phyloP scores from a whole-genome alignment of 2,329 filamentous ascomycete genomes.

The Aureobasidium sp. region DNA sequence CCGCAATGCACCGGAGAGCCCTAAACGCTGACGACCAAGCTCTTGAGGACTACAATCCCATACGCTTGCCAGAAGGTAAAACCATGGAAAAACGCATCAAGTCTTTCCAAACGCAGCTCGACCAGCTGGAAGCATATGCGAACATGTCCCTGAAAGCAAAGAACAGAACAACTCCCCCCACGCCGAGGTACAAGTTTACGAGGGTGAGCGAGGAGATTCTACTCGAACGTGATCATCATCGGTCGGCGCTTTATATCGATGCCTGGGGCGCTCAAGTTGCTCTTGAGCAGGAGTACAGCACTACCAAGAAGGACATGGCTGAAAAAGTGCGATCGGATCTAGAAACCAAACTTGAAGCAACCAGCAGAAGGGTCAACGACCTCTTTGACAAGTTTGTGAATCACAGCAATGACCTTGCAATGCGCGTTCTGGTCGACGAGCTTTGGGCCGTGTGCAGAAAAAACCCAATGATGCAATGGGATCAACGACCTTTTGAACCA shows the following conservation, averaged over 20 bases:
- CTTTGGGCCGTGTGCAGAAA: slow-evolving; percentile 23
- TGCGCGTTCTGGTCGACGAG: not conserved
- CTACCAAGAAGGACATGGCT: not conserved
- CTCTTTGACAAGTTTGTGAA: not conserved
- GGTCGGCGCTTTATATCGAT: not conserved
- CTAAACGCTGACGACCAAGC: slow-evolving; percentile 11
- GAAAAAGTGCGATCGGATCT: not conserved
- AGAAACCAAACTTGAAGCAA: not conserved
- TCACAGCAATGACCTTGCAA: not conserved
- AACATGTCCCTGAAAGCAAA: not conserved
- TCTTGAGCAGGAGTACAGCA: not conserved
- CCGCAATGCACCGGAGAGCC: not conserved
- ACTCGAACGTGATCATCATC: not conserved
- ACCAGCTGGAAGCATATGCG: not conserved
- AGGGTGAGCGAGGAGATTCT: not conserved
- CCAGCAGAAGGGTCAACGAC: not conserved
- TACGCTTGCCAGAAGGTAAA: not conserved
- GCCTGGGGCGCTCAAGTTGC: slow-evolving; percentile 10
- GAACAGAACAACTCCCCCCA: too few species aligned
- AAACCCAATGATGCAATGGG: slow-evolving; percentile 51
- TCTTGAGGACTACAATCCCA: slow-evolving; percentile 1
- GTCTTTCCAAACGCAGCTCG: not conserved
- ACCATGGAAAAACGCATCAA: not conserved
- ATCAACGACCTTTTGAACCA: slow-evolving; percentile 64
- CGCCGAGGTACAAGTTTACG: not conserved